Percentiles rank a stretch among this genome's conserved stretches.
phyloP scores from a whole-genome alignment of 2,329 filamentous ascomycete genomes.

The Calycina marina region DNA sequence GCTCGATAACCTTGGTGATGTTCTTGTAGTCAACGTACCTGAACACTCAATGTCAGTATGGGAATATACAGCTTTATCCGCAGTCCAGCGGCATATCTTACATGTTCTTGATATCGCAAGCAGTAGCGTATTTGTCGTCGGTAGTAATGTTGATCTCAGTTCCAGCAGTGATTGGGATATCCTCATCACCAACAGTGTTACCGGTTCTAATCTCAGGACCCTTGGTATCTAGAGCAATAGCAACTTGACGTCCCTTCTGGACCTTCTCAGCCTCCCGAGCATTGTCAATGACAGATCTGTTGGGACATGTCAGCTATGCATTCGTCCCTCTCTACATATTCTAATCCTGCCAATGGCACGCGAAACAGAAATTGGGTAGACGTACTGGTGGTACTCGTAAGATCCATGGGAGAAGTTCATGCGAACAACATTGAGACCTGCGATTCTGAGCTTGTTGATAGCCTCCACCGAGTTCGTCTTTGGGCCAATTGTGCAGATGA shows the following conservation, averaged over 20 bases:
- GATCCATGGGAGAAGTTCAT: slow-evolving; percentile 98
- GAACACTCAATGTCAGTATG: slow-evolving; percentile 1
- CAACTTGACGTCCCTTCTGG: slow-evolving; percentile 71
- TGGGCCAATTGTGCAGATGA: slow-evolving; percentile 88
- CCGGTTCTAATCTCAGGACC: slow-evolving; percentile 79
- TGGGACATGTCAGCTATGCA: too few relatives aligned
- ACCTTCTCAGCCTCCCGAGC: slow-evolving; percentile 70
- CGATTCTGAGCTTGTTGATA: slow-evolving; percentile 83
- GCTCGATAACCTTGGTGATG: slow-evolving; percentile 94
- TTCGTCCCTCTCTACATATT: too few relatives aligned
- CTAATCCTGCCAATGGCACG: neutral
- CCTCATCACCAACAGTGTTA: slow-evolving; percentile 54
- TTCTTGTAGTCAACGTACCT: slow-evolving; percentile 99
- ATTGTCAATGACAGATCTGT: slow-evolving; percentile 89
- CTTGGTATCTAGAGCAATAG: slow-evolving; percentile 81
- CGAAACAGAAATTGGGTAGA: neutral
- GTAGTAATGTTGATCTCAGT: slow-evolving; percentile 91
- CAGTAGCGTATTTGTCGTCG: slow-evolving; percentile 77
- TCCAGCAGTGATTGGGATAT: slow-evolving; percentile 71
- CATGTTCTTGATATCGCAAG: slow-evolving; percentile 87
- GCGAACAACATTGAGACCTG: slow-evolving; percentile 93
- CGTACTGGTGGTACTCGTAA: slow-evolving; percentile 81
- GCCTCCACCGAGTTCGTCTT: slow-evolving; percentile 98
- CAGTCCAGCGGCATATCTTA: slow-evolving; percentile 30
- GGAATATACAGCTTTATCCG: neutral